Evolutionary conservation across 208 protist species (phyloP), one percentile per base, ranked within the genome.

Genomic region (Spongospora subterranea): DNA sequence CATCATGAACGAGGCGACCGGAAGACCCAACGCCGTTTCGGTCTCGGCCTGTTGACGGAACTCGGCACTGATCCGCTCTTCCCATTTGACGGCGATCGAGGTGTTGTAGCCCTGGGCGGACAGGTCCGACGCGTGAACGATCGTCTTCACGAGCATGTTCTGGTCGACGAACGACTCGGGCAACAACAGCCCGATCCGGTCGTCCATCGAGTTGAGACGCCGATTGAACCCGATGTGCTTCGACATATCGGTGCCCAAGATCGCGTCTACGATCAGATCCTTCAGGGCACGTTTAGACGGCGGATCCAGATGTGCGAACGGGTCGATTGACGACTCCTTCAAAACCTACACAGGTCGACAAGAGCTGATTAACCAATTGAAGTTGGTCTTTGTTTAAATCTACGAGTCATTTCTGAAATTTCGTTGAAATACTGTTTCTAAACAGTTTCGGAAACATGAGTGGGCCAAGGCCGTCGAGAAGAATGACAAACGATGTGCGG

Each of bases 181-280:
- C 17, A 35, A 45, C n/a, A 82, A 35, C 13, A 82, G n/a, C 17
- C 17, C 71, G n/a, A 40, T 43, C 6, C 71, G 71, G 35, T 82
- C 71, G 13, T 82, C 71, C n/a, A 82, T 45, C 6, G 71, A 6
- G 6, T 35, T n/a, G 6, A 82, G 71, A 35, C 40, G n/a, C n/a
- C n/a, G 6, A 35, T 45, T 43, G 71, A 45, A 82, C 35, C 6
- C n/a, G 35, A 82, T 82, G n/a, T 82, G 71, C n/a, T 43, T 35
- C 6, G 17, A 82, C 71, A 82, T 82, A 82, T 82, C 71, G 35
- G 71, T 82, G 6, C 71, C 71, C 71, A 82, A 82, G 6, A 82
- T 82, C 35, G 71, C 71, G n/a, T 82, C 71, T 20, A 82, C 35
- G 17, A 82, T 82, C 6, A n/a, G 35, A 39, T 82, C 71, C 6